A percentile compares a stretch with the other conserved stretches of the same genome.
phyloP scores from a whole-genome alignment of 495 filamentous ascomycete species.

The Aspergillus hancockii region DNA sequence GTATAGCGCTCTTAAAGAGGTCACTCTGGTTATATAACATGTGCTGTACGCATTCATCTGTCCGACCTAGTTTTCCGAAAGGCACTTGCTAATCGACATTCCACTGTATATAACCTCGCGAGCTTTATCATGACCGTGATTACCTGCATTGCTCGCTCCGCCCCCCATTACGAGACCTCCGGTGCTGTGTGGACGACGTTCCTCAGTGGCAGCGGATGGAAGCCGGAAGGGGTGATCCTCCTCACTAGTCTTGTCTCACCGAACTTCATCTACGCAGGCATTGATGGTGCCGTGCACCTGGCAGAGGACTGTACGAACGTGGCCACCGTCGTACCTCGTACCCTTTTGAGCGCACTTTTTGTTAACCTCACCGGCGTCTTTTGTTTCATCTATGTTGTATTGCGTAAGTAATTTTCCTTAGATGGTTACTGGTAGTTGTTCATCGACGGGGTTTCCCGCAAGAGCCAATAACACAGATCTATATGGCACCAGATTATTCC shows the following conservation, averaged over 20 bases:
- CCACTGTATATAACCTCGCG: too few relatives aligned
- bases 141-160: slow-evolving; percentile 24
- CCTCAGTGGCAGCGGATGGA: slow-evolving; percentile 34
- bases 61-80: slow-evolving; percentile 12
- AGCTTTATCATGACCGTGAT: slow-evolving; percentile 25
- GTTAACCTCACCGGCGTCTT: slow-evolving; percentile 34
- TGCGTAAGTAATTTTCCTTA: slow-evolving; percentile 23
- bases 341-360: slow-evolving; percentile 28
- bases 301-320: slow-evolving; percentile 35
- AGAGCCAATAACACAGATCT: too few relatives aligned
- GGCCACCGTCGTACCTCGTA: slow-evolving; percentile 25
- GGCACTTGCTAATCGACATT: too few relatives aligned
- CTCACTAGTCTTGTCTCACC: slow-evolving; percentile 31
- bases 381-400: slow-evolving; percentile 29
- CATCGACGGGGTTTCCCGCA: too few relatives aligned
- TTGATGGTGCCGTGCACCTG: slow-evolving; percentile 38
- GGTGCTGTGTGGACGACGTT: slow-evolving; percentile 30
- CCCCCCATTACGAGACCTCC: slow-evolving; percentile 22
- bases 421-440: too few relatives aligned
- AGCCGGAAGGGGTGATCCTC: slow-evolving; percentile 28
- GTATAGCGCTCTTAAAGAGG: slow-evolving; percentile 23
- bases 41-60: slow-evolving; percentile 23
- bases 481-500: too few relatives aligned
- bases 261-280: slow-evolving; percentile 32
- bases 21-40: slow-evolving; percentile 32